Percentiles rank a stretch among this genome's conserved stretches.
Conservation (phyloP, 2,329 filamentous ascomycete species). For the Diplocarpon rosae region DNA sequence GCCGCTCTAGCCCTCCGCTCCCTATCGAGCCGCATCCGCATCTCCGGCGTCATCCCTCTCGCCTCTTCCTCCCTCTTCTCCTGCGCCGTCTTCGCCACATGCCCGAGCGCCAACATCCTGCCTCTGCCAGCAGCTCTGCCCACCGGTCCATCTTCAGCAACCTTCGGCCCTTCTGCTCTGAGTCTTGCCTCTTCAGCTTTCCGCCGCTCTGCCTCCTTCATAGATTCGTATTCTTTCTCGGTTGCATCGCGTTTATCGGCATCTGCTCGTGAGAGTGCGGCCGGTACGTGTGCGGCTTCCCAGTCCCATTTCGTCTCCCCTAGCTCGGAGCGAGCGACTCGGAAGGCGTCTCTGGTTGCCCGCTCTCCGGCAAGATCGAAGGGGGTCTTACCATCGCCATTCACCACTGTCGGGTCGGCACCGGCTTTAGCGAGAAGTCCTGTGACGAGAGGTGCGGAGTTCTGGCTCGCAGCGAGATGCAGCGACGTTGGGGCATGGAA, state of each 20-base stretch:
- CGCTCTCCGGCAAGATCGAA: conserved; percentile 85
- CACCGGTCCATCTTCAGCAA: conserved; percentile 31
- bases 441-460: conserved; percentile 63
- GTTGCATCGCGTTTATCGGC: conserved; percentile 56
- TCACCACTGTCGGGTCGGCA: conserved; percentile 62
- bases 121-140: conserved; percentile 32
- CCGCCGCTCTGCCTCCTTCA: conserved; percentile 58
- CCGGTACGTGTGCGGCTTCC: conserved; percentile 63
- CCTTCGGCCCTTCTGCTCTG: conserved; percentile 51
- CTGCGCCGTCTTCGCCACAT: conserved; percentile 60
- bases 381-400: conserved; percentile 67
- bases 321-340: conserved; percentile 71
- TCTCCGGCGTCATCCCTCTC: conserved; percentile 77
- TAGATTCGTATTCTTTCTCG: conserved; percentile 59
- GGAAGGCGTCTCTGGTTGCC: conserved; percentile 79
- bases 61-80: conserved; percentile 76
- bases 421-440: conserved; percentile 65
- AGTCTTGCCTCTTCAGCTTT: conserved; percentile 66
- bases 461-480: conserved; percentile 75
- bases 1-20: conserved; percentile 85
- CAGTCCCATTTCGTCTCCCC: conserved; percentile 71
- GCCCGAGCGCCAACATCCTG: conserved; percentile 43
- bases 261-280: conserved; percentile 58
- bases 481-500: conserved; percentile 71
- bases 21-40: conserved; percentile 71